A percentile compares a stretch with the other conserved stretches of the same genome.
phyloP scores from a whole-genome alignment of 495 filamentous ascomycete genomes.

The Chaetomidium leptoderma region DNA sequence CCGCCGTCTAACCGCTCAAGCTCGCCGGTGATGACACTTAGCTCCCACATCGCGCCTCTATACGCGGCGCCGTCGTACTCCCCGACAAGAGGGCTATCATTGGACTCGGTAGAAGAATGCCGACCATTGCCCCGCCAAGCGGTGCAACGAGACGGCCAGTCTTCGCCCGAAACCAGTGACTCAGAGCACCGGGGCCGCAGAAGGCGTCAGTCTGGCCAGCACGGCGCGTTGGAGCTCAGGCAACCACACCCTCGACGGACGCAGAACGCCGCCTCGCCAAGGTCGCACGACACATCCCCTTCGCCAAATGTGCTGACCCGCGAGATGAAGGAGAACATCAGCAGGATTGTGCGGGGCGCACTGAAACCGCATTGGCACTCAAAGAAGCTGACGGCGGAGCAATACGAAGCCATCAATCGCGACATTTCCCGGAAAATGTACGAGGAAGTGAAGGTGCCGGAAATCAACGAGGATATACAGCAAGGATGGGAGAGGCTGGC shows the following conservation, averaged over 20 bases:
- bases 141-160: conserved; percentile 22
- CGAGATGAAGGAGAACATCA: conserved; percentile 74
- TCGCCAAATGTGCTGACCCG: conserved; percentile 55
- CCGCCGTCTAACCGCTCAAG: conserved; percentile 61
- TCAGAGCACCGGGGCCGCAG: conserved; percentile 35
- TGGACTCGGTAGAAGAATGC: conserved; percentile 29
- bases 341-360: conserved; percentile 70
- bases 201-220: background rate
- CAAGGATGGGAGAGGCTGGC: conserved; percentile 66
- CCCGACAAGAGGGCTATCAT: conserved; percentile 36
- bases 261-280: conserved; percentile 29
- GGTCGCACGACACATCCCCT: conserved; percentile 55
- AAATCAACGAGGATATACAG: conserved; percentile 50
- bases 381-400: conserved; percentile 67
- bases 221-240: conserved; percentile 39
- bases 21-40: conserved; percentile 62
- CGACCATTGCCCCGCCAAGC: conserved; percentile 26
- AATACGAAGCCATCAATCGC: conserved; percentile 85
- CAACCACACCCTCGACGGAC: conserved; percentile 48
- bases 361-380: conserved; percentile 72
- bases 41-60: conserved; percentile 58
- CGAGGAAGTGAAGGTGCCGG: conserved; percentile 63
- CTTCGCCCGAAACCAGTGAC: conserved; percentile 43
- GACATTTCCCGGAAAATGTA: conserved; percentile 81
- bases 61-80: conserved; percentile 59